Conservation (phyloP, 352 stramenopile genomes). For the Albugo candida region DNA sequence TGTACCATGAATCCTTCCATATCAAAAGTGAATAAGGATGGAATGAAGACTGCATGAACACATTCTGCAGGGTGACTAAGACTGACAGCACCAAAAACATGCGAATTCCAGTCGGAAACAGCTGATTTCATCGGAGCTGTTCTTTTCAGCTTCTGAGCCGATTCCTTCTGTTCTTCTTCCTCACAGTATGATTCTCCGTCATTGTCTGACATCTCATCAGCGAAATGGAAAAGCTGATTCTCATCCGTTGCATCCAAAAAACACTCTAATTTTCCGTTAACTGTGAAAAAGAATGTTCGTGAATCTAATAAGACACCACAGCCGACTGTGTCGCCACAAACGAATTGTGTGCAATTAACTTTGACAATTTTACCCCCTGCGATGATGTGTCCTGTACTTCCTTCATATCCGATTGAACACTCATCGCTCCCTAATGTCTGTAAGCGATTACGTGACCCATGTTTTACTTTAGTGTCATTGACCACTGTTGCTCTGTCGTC, state of each 20-base stretch:
- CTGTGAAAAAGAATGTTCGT: constrained; percentile 52
- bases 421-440: constrained; percentile 18
- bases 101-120: constrained; percentile 5
- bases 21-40: constrained; percentile 24
- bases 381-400: constrained; percentile 28
- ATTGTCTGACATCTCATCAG: constrained; percentile 3
- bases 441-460: constrained; percentile 9
- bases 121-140: constrained; percentile 6
- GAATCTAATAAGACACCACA: constrained; percentile 35
- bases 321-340: constrained; percentile 29
- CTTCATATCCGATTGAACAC: constrained; percentile 29
- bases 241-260: constrained; percentile 26
- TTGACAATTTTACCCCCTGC: constrained; percentile 21
- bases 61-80: constrained; percentile 25
- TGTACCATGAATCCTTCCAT: constrained; percentile 4
- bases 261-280: constrained; percentile 30
- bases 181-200: neutral
- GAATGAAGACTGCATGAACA: constrained; percentile 12
- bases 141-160: neutral
- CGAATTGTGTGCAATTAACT: constrained; percentile 29
- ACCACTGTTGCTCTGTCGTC: constrained; percentile 1
- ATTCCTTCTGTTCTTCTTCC: constrained; percentile 2
- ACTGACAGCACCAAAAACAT: constrained; percentile 22
- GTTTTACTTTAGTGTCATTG: neutral
- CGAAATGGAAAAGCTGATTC: constrained; percentile 23